Evolutionary conservation across 345 rosid species (phyloP).

Genomic region (Microcos paniculata): DNA sequence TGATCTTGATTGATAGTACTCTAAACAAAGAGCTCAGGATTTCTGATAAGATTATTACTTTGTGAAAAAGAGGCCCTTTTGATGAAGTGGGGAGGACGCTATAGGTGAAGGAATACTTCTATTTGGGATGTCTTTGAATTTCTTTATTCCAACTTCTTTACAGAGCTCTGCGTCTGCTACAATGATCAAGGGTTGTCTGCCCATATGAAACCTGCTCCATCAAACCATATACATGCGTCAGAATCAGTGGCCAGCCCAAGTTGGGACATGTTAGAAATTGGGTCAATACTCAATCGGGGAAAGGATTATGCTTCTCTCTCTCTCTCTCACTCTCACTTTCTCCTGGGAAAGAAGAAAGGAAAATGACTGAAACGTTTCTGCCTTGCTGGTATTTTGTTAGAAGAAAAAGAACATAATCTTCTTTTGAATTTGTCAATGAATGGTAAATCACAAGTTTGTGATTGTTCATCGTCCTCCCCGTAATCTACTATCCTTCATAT

Average conservation of each 20-base stretch:
- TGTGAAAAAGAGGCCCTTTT: slow-evolving; percentile 95
- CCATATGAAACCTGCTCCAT: slow-evolving; percentile 88
- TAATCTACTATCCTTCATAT: not conserved
- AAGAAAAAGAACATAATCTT: not conserved
- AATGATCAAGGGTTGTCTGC: slow-evolving; percentile 86
- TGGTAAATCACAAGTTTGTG: not conserved
- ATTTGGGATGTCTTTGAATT: slow-evolving; percentile 78
- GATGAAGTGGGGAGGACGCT: slow-evolving; percentile 90
- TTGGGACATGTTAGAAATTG: not conserved
- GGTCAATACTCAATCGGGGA: not conserved
- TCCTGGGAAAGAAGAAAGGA: not conserved
- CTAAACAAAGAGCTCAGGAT: not conserved
- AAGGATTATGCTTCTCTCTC: not conserved
- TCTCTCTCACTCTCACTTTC: not conserved
- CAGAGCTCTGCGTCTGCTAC: slow-evolving; percentile 84
- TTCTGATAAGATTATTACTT: slow-evolving; percentile 32
- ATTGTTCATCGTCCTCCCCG: not conserved
- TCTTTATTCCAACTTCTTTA: slow-evolving; percentile 86
- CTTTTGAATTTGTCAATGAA: not conserved
- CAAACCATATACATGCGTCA: not conserved
- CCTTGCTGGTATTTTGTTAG: too few relatives aligned
- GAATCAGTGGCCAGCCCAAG: not conserved
- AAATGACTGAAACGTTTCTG: too few relatives aligned
- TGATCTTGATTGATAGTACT: not conserved
- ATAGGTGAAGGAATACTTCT: slow-evolving; percentile 96